Conservation (phyloP, 1,284 basidiomycete genomes). For the Phylloporus sp. region DNA sequence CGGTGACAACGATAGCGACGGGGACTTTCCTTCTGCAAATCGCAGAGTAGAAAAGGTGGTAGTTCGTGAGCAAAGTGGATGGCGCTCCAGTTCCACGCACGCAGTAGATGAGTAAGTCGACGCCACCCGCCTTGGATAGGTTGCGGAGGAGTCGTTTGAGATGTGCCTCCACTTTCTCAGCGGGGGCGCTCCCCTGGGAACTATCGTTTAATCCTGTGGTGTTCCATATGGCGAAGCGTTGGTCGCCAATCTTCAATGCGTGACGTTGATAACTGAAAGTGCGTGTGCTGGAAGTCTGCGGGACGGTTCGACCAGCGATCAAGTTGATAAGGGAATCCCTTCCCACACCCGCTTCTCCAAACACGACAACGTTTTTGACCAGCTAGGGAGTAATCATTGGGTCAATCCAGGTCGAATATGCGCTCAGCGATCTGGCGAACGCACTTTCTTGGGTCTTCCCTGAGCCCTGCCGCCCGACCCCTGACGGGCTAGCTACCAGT, state of each 20-base stretch:
- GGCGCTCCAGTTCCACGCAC: constrained; percentile 30
- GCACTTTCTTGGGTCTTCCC: constrained; percentile 15
- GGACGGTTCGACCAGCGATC: constrained; percentile 23
- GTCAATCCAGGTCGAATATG: background rate
- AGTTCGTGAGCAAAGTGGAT: constrained; percentile 29
- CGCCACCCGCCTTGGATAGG: constrained; percentile 11
- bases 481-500: constrained; percentile 7
- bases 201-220: constrained; percentile 36
- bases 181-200: constrained; percentile 26
- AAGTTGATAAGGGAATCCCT: constrained; percentile 37
- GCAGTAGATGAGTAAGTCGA: constrained; percentile 35
- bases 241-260: constrained; percentile 18
- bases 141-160: constrained; percentile 28
- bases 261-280: constrained; percentile 21
- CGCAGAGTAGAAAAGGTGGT: constrained; percentile 34
- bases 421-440: constrained; percentile 4
- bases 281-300: constrained; percentile 31
- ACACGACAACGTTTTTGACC: constrained; percentile 31
- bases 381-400: constrained; percentile 5
- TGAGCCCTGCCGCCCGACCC: background rate
- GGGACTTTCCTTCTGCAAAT: constrained; percentile 36
- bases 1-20: constrained; percentile 34
- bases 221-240: constrained; percentile 30
- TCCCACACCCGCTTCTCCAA: constrained; percentile 36
- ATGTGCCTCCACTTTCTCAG: constrained; percentile 25